These are phyloP conservation scores for Leucosporidium scottii DNA, from an alignment of 768 basidiomycete species.

Conservation along the genomic window DNA sequence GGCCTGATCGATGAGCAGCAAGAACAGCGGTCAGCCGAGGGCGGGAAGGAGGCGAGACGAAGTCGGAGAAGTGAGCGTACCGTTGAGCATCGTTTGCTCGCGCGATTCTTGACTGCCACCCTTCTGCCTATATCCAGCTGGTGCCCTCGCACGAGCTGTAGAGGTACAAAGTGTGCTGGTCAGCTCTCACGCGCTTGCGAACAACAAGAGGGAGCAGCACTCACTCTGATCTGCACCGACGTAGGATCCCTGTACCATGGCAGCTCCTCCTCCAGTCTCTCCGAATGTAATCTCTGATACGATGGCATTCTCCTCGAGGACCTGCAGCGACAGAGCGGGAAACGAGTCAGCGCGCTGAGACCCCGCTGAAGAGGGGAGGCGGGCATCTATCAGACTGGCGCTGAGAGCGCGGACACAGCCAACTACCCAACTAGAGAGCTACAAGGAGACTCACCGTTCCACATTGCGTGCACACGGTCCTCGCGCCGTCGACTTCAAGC, in stretches of 20 bases:
- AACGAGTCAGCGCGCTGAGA: background rate
- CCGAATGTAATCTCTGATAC: slow-evolving; percentile 91
- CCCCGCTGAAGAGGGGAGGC: background rate
- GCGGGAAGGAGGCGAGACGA: background rate
- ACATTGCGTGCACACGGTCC: slow-evolving; percentile 30
- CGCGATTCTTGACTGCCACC: slow-evolving; percentile 73
- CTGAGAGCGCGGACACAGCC: background rate
- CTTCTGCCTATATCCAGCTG: slow-evolving; percentile 33
- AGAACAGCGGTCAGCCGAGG: background rate
- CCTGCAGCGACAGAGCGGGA: slow-evolving; percentile 38
- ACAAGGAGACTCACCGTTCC: slow-evolving; percentile 1
- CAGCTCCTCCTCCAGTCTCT: slow-evolving; percentile 84
- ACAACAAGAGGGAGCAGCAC: slow-evolving; percentile 40
- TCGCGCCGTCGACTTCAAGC: slow-evolving; percentile 22
- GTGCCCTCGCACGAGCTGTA: slow-evolving; percentile 57
- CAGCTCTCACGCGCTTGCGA: background rate
- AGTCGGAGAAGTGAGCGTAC: slow-evolving; percentile 45
- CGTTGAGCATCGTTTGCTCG: slow-evolving; percentile 85
- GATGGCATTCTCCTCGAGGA: slow-evolving; percentile 87
- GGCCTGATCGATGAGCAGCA: slow-evolving; percentile 46
- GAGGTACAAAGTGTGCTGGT: background rate
- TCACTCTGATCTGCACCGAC: slow-evolving; percentile 84
- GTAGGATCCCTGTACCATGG: slow-evolving; percentile 90
- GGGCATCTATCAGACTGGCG: background rate
- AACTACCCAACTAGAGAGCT: background rate